Percentiles rank a stretch among this genome's conserved stretches.
These are phyloP conservation scores for Cystofilobasidium bisporidii DNA, from an alignment of 768 basidiomycete genomes.

Conservation along the genomic window DNA sequence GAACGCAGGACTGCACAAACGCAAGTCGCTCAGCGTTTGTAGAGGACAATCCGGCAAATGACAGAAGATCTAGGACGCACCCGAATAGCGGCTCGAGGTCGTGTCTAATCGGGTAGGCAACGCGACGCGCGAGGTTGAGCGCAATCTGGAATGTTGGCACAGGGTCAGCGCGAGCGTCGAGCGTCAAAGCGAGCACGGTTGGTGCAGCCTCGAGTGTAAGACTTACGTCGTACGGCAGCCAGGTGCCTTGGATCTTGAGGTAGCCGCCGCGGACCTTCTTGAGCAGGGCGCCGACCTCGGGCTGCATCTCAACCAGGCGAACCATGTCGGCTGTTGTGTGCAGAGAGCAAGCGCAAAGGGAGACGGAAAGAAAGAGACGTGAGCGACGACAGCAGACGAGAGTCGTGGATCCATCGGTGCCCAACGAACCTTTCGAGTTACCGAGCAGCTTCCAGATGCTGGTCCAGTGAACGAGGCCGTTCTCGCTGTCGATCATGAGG, in stretches of 20 bases:
- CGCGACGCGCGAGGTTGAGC: conserved; percentile 44
- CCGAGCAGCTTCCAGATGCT: conserved; percentile 64
- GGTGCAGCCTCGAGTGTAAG: not conserved
- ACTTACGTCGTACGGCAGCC: conserved; percentile 76
- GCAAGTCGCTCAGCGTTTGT: no score
- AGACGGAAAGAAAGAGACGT: no score
- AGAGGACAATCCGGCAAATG: no score
- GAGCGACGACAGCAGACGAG: no score
- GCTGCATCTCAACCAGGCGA: conserved; percentile 84
- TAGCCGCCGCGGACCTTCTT: conserved; percentile 42
- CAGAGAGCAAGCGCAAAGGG: conserved; percentile 12
- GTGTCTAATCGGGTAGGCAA: conserved; percentile 78
- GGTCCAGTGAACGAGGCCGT: conserved; percentile 85
- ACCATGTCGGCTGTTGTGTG: conserved; percentile 82
- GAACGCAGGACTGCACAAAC: conserved; percentile 3
- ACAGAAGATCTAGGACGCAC: conserved; percentile 40
- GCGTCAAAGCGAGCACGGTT: no score
- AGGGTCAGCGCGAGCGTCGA: not conserved
- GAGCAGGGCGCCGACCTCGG: conserved; percentile 68
- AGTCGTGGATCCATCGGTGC: no score
- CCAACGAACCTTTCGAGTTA: conserved; percentile 39
- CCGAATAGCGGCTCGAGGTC: conserved; percentile 82
- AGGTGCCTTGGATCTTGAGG: conserved; percentile 84
- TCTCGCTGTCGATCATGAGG: conserved; percentile 94
- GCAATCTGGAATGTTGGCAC: conserved; percentile 26